Evolutionary conservation across 2,329 filamentous ascomycete species (phyloP).

Genomic region (Colletotrichum sp.): DNA sequence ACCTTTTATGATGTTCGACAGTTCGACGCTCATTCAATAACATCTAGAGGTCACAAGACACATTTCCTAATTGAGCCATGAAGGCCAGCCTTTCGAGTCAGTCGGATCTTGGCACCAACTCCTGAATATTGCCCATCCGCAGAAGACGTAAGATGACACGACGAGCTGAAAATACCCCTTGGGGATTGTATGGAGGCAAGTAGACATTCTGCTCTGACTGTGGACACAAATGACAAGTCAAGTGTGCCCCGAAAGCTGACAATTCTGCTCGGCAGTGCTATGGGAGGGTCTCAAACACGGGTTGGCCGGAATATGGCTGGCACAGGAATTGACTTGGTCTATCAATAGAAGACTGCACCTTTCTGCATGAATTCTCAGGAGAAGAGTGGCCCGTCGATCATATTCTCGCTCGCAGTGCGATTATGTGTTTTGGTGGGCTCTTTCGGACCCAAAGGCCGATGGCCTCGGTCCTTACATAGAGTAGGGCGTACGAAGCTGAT

Average conservation of each 20-base stretch:
- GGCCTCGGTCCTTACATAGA: not conserved
- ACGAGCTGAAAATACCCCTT: not conserved
- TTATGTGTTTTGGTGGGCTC: not conserved
- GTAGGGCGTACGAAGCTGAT: not conserved
- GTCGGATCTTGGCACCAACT: not conserved
- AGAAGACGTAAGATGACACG: not conserved
- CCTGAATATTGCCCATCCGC: not conserved
- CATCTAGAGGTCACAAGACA: not conserved
- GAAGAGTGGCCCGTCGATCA: not conserved
- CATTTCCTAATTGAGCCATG: not conserved
- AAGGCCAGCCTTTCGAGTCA: not conserved
- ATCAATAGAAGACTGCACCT: not conserved
- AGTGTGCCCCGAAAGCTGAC: not conserved
- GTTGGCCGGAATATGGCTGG: not conserved
- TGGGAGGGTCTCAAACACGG: not conserved
- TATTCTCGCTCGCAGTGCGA: not conserved
- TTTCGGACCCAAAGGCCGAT: not conserved
- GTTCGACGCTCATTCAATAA: not conserved
- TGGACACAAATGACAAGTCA: not conserved
- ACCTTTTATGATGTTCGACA: not conserved
- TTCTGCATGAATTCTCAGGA: not conserved
- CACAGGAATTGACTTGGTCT: rapidly evolving
- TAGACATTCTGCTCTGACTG: not conserved
- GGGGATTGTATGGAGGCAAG: not conserved
- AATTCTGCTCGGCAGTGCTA: not conserved